A percentile compares a stretch with the other conserved stretches of the same genome.
Evolutionary conservation across 805 yeast species (phyloP).

Genomic region (Metschnikowia noctiluminum): DNA sequence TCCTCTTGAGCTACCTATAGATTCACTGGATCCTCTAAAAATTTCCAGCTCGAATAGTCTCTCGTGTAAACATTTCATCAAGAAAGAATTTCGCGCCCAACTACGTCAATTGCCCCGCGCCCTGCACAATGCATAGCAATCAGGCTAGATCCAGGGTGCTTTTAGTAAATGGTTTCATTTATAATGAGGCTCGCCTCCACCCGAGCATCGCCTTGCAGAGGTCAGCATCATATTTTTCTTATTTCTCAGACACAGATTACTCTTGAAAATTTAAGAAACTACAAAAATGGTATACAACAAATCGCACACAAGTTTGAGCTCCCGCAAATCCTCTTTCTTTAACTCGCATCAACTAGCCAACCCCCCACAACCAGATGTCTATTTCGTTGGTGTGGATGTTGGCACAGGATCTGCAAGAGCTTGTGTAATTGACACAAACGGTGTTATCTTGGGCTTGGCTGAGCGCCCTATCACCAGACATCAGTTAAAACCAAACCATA

Average conservation of each 20-base stretch:
- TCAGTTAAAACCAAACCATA: conserved; percentile 66
- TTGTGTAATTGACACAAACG: conserved; percentile 78
- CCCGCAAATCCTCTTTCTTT: conserved; percentile 38
- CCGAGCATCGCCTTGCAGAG: neutral
- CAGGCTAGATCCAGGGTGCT: conserved; percentile 1
- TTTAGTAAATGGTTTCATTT: neutral
- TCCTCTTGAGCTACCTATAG: too few species aligned
- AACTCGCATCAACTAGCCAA: conserved; percentile 30
- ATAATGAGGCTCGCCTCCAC: neutral
- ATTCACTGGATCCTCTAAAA: too few species aligned
- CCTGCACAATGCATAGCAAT: conserved; percentile 15
- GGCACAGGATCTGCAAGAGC: conserved; percentile 99
- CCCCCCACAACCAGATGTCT: conserved; percentile 45
- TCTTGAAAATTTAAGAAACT: too few species aligned
- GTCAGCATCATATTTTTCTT: neutral
- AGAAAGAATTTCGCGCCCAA: neutral
- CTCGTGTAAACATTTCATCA: too few species aligned
- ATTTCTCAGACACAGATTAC: too few species aligned
- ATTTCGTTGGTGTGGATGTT: conserved; percentile 83
- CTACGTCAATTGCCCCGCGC: conserved; percentile 12
- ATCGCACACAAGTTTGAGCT: conserved; percentile 39
- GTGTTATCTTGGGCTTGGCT: conserved; percentile 74
- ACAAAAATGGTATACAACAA: conserved; percentile 19
- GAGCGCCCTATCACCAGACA: conserved; percentile 78
- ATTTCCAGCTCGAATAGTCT: too few species aligned